Evolutionary conservation across 2,329 filamentous ascomycete genomes (phyloP).

Genomic region (Penicillium concentricum): DNA sequence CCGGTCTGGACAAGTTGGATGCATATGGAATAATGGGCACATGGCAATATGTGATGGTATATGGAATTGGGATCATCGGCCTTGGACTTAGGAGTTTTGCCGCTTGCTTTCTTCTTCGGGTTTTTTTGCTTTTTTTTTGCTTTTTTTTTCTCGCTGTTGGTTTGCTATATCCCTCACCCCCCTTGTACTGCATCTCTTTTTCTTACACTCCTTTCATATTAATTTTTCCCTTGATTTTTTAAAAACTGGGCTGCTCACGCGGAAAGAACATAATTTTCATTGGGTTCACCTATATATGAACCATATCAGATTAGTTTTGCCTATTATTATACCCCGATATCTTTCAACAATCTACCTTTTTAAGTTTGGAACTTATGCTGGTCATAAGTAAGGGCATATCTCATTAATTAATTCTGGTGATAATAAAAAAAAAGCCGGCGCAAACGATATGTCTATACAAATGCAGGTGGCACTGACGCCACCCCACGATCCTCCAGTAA

Average conservation of each 20-base stretch:
- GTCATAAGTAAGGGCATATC: slow-evolving; percentile 10
- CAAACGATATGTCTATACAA: slow-evolving; percentile 4
- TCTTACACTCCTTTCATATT: slow-evolving; percentile 13
- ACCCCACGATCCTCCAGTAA: slow-evolving; percentile 70
- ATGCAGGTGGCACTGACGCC: slow-evolving; percentile 16
- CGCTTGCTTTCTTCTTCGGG: slow-evolving; percentile 4
- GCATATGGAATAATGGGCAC: slow-evolving; percentile 9
- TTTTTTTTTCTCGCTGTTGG: slow-evolving; percentile 11
- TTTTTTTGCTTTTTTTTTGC: slow-evolving; percentile 1
- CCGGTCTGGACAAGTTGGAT: slow-evolving; percentile 5
- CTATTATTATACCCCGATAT: slow-evolving; percentile 13
- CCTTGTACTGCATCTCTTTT: slow-evolving; percentile 7
- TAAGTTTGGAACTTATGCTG: background rate
- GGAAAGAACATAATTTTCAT: slow-evolving; percentile 19
- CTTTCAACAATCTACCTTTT: slow-evolving; percentile 1
- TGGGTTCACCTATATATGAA: slow-evolving; percentile 11
- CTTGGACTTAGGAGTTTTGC: slow-evolving; percentile 6
- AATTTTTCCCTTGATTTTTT: slow-evolving; percentile 1
- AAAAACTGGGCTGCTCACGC: slow-evolving; percentile 25
- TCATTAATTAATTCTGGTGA: slow-evolving; percentile 8
- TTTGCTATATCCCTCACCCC: slow-evolving; percentile 12
- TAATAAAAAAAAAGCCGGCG: background rate
- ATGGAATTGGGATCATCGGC: slow-evolving; percentile 7
- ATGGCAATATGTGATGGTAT: slow-evolving; percentile 9
- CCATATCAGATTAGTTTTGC: slow-evolving; percentile 15